Base-by-base conservation (phyloP, 805 yeast species). In the Cyberlindnera americana region DNA sequence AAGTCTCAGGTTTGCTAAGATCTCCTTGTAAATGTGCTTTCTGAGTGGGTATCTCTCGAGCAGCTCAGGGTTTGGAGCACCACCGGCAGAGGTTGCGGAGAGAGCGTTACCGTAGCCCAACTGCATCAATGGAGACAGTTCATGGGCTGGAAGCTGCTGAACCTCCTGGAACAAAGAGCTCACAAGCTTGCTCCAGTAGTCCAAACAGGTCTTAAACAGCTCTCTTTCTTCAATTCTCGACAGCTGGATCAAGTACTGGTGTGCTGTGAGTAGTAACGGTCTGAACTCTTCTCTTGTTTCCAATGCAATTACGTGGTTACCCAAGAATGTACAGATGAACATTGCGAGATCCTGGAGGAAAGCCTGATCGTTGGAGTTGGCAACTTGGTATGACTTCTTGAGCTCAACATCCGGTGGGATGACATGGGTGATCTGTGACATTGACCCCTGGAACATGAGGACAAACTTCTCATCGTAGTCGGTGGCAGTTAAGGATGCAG, bases 171-270 rank as follows among this genome's bases (percentile, higher is more conserved):
- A 90, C 48, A 93, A 72, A 27, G 81, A 83, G 33, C 77, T 72
- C n/a, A 93, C 97, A 41, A 93, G 77, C 44, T 77, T 77, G 32
- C 83, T 69, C 99, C 99, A 93, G 65, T 90, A 93, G 61, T 93
- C 99, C 49, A 93, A 74, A 56, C 95, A 87, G 32, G 95, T 90
- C 62, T 93, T 93, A 70, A 93, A 93, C 49, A 93, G 72, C 66
- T 93, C 99, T 54, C 99, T 77, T 65, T 93, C 99, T 47, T 91
- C 95, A 52, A 93, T 85, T 60, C 82, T 78, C 7, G 97, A 89
- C 42, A 93, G 72, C 53, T 83, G 83, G 50, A 93, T 77, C 52
- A 93, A 70, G 62, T 89, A 89, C 57, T 77, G 75, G 59, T 90
- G 95, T 2, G 95, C 78, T 38, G 78, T 75, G 41, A 83, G 59